Evolutionary conservation across 2,329 filamentous ascomycete genomes (phyloP).

Genomic region (Intubia oerlemansii): DNA sequence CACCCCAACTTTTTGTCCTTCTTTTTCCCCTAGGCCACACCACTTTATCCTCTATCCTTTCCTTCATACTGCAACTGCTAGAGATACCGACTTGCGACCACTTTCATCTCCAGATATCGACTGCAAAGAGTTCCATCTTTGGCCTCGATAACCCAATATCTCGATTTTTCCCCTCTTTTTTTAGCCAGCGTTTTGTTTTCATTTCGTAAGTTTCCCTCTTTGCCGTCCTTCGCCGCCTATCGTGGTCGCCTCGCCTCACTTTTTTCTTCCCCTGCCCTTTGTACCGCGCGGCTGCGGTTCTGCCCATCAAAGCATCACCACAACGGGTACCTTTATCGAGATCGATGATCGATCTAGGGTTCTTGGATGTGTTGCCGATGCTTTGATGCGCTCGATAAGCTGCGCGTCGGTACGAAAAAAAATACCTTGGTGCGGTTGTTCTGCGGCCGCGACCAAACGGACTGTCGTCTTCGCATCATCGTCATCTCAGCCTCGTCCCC

Average conservation of each 20-base stretch:
- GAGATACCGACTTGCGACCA: too few species aligned
- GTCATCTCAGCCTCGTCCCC: conserved; percentile 7
- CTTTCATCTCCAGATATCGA: too few species aligned
- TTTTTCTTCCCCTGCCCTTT: conserved; percentile 1
- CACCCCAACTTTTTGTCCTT: too few species aligned
- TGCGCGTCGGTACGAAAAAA: conserved; percentile 1
- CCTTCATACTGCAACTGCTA: too few species aligned
- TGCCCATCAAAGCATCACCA: conserved; percentile 5
- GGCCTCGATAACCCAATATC: not conserved
- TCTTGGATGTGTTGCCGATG: not conserved
- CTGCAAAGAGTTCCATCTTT: too few species aligned
- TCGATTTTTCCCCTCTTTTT: not conserved
- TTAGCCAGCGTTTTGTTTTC: conserved; percentile 1
- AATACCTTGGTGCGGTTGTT: conserved; percentile 1
- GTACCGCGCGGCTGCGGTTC: too few species aligned
- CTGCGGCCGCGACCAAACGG: not conserved
- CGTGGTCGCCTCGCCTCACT: not conserved
- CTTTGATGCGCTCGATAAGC: not conserved
- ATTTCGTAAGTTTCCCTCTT: not conserved
- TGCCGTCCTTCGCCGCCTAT: not conserved
- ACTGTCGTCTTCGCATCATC: conserved; percentile 6
- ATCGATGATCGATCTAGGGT: conserved; percentile 1
- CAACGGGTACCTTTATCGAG: conserved; percentile 5
- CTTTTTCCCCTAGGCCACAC: too few species aligned
- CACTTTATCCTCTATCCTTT: too few species aligned